phyloP scores from a whole-genome alignment of 257 asterid species.

The Pogostemon cablin region DNA sequence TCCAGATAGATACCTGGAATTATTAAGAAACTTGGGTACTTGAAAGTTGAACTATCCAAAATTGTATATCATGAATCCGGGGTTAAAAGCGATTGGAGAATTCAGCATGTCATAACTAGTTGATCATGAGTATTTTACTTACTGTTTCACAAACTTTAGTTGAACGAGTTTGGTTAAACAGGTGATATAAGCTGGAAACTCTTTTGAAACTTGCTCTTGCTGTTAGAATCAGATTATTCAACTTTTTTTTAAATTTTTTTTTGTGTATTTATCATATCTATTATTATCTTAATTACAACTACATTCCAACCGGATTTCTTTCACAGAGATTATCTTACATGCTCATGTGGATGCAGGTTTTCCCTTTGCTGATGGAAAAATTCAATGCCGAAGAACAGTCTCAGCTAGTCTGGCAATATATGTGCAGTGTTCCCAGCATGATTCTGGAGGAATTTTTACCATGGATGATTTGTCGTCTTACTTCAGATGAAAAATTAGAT shows the following conservation, averaged over 20 bases:
- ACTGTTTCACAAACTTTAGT: constrained; percentile 26
- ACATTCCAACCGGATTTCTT: not conserved
- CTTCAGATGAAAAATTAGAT: constrained; percentile 57
- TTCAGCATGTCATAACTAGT: constrained; percentile 14
- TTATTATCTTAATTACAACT: not conserved
- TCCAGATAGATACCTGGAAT: not conserved
- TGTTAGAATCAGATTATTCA: not conserved
- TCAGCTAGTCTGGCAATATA: constrained; percentile 78
- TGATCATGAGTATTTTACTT: constrained; percentile 14
- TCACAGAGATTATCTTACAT: constrained; percentile 12
- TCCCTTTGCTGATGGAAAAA: constrained; percentile 62
- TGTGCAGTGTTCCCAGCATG: constrained; percentile 74
- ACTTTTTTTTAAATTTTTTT: not conserved
- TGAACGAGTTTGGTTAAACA: constrained; percentile 14
- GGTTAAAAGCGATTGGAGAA: constrained; percentile 7
- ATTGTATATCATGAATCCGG: constrained; percentile 3
- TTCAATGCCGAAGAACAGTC: constrained; percentile 68
- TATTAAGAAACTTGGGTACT: not conserved
- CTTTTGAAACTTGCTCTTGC: constrained; percentile 6
- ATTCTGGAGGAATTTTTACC: constrained; percentile 76
- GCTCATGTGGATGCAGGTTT: constrained; percentile 57
- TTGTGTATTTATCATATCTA: not conserved
- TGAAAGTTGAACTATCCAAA: not conserved
- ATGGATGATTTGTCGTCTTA: constrained; percentile 63
- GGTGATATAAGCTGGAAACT: constrained; percentile 1